phyloP scores from a whole-genome alignment of 805 yeast species.

The Wickerhamomyces strasburgensis region DNA sequence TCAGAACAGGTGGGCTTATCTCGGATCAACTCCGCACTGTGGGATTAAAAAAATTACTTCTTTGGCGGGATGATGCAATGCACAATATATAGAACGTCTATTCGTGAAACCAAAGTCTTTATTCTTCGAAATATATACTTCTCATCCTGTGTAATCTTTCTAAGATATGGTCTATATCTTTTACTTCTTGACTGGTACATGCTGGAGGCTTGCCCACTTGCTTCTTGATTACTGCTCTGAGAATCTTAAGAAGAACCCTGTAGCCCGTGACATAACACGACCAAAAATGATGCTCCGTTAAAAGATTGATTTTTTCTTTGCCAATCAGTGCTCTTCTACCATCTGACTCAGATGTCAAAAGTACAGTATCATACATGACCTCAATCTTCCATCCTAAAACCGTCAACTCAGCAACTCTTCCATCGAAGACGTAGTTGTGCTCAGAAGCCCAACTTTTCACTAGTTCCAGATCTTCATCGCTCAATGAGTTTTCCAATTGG shows the following conservation, averaged over 20 bases:
- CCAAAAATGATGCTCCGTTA: conserved; percentile 35
- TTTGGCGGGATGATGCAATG: no score
- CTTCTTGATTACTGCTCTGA: background rate
- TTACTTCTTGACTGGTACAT: no score
- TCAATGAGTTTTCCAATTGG: conserved; percentile 4
- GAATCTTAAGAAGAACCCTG: conserved; percentile 11
- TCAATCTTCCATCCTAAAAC: conserved; percentile 35
- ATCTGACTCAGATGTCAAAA: conserved; percentile 31
- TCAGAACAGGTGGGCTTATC: no score
- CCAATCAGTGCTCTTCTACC: conserved; percentile 30
- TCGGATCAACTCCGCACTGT: no score
- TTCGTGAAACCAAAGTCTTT: no score
- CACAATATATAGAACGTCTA: no score
- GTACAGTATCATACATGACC: conserved; percentile 22
- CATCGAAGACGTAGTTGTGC: conserved; percentile 8
- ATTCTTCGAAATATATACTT: no score
- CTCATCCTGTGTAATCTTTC: no score
- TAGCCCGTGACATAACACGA: conserved; percentile 29
- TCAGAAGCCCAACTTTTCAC: conserved; percentile 10
- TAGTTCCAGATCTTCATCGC: conserved; percentile 1
- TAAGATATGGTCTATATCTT: no score
- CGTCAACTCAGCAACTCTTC: conserved; percentile 17
- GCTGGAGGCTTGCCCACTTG: no score
- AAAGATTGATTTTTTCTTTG: conserved; percentile 23
- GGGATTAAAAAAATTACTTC: no score